These are phyloP conservation scores for Xylaria sp. DNA, from an alignment of 2,329 filamentous ascomycete species.

Conservation along the genomic window DNA sequence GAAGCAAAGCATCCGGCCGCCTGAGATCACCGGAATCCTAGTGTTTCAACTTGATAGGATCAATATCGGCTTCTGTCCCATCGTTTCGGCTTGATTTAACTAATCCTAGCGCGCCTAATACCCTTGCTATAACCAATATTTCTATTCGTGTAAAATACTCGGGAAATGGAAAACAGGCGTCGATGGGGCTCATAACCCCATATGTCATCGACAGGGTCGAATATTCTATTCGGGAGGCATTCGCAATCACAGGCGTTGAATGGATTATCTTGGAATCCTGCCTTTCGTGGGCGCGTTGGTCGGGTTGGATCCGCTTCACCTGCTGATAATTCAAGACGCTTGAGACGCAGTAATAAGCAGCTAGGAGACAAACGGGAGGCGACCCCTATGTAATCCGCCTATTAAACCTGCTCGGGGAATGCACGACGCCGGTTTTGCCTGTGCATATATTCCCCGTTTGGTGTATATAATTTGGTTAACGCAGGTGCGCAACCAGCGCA, in stretches of 20 bases:
- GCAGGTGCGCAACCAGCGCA: not conserved
- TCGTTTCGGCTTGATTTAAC: no score
- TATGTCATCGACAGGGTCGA: not conserved
- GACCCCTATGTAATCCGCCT: not conserved
- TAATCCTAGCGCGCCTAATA: not conserved
- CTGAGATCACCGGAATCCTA: not conserved
- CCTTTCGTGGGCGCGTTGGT: not conserved
- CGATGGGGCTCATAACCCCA: not conserved
- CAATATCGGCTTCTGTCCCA: not conserved
- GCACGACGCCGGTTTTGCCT: not conserved
- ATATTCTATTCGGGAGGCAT: not conserved
- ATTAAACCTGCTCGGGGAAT: not conserved
- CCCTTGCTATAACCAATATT: not conserved
- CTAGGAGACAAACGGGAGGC: not conserved
- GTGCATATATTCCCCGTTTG: not conserved
- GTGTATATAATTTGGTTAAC: not conserved
- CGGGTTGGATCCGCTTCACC: not conserved
- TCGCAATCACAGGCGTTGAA: not conserved
- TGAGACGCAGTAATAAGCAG: not conserved
- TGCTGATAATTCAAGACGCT: not conserved
- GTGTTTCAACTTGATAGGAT: not conserved
- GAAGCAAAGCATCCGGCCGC: not conserved
- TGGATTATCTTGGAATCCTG: not conserved
- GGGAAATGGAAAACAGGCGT: conserved; percentile 1
- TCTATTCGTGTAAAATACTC: conserved; percentile 17